Percentiles rank a stretch among this genome's conserved stretches.
Evolutionary conservation across 2,329 filamentous ascomycete species (phyloP).

Genomic region (Calonectria honghensis): DNA sequence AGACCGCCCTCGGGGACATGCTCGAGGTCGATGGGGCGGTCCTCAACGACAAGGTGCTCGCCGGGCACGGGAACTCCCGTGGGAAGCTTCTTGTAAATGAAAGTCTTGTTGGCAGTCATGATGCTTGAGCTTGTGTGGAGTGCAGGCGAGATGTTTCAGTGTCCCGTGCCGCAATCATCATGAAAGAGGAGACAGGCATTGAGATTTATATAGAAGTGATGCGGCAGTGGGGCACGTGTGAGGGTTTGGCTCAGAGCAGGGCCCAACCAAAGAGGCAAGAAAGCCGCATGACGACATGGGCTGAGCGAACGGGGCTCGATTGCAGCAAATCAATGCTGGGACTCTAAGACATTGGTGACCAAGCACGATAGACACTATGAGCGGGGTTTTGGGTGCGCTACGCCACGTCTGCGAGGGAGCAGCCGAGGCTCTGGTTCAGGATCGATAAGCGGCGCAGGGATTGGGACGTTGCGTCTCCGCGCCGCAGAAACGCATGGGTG

Average conservation of each 20-base stretch:
- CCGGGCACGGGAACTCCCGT: conserved; percentile 80
- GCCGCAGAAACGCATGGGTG: conserved; percentile 19
- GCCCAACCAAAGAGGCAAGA: not conserved
- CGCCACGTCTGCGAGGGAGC: not conserved
- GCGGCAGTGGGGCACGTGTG: not conserved
- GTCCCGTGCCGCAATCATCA: not conserved
- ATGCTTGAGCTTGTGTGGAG: conserved; percentile 3
- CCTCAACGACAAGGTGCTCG: conserved; percentile 81
- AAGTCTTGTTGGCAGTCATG: conserved; percentile 78
- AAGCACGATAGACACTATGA: not conserved
- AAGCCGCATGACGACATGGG: conserved; percentile 28
- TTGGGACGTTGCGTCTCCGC: no score
- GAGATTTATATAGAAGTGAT: conserved; percentile 20
- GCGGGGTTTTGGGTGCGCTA: not conserved
- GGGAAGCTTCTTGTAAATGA: conserved; percentile 84
- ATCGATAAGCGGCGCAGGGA: not conserved
- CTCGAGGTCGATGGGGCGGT: conserved; percentile 78
- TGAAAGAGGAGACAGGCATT: not conserved
- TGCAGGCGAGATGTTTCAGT: not conserved
- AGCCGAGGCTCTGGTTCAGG: not conserved
- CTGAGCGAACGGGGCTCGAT: not conserved
- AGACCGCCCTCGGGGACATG: conserved; percentile 78
- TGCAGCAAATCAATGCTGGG: not conserved
- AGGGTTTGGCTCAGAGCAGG: not conserved
- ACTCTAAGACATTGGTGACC: not conserved